Conservation (phyloP, 2,329 filamentous ascomycete genomes). For the Pyrenochaeta sp. region DNA sequence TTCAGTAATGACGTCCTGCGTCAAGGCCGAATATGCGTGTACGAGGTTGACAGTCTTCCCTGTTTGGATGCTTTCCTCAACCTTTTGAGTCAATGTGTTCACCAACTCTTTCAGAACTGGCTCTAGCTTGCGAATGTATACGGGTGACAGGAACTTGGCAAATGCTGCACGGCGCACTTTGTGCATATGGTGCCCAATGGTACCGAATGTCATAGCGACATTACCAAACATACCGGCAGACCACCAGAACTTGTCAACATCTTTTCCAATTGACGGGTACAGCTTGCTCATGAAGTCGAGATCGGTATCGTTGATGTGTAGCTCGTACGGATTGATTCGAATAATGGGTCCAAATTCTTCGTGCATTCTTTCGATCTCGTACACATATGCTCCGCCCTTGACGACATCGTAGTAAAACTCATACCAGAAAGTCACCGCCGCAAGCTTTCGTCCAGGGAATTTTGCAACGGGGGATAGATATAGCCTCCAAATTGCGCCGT, state of each 20-base stretch:
- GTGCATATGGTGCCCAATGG: neutral
- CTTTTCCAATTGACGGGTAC: neutral
- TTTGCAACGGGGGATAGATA: slow-evolving; percentile 28
- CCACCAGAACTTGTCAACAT: neutral
- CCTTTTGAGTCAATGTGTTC: slow-evolving; percentile 3
- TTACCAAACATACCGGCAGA: neutral
- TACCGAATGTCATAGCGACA: neutral
- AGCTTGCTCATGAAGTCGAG: neutral
- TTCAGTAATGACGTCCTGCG: slow-evolving; percentile 1
- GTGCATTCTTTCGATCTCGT: slow-evolving; percentile 41
- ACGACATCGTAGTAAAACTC: slow-evolving; percentile 36
- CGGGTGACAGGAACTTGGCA: neutral
- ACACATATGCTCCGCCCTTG: slow-evolving; percentile 35
- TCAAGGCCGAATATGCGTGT: slow-evolving; percentile 14
- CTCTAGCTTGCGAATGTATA: slow-evolving; percentile 16
- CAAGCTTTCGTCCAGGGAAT: slow-evolving; percentile 35
- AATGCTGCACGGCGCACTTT: neutral
- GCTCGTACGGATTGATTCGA: neutral
- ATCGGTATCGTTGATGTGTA: neutral
- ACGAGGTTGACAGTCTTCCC: slow-evolving; percentile 10
- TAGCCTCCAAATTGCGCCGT: slow-evolving; percentile 12
- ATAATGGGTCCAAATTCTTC: slow-evolving; percentile 26
- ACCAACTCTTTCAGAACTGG: slow-evolving; percentile 16
- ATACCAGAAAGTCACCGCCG: slow-evolving; percentile 30
- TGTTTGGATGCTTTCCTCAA: neutral